Evolutionary conservation across 2,329 filamentous ascomycete genomes (phyloP).

Genomic region (Verticillium klebahnii): DNA sequence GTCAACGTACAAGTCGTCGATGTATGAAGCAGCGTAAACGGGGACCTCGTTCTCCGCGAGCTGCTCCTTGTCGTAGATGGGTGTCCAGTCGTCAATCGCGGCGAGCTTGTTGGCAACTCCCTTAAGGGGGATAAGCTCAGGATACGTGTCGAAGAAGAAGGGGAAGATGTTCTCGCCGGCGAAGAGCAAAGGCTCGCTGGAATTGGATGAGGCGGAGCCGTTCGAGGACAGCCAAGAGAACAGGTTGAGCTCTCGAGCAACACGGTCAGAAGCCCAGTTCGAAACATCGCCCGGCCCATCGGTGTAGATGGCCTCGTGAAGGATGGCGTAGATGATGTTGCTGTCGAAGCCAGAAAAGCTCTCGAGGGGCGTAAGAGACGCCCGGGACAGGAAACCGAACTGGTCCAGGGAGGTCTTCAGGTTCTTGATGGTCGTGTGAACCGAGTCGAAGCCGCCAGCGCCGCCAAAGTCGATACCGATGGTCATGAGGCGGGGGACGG

Average conservation of each 20-base stretch:
- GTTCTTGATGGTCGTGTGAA: slow-evolving; percentile 71
- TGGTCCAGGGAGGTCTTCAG: slow-evolving; percentile 68
- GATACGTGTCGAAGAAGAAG: slow-evolving; percentile 76
- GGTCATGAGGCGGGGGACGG: slow-evolving; percentile 68
- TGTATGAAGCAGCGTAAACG: slow-evolving; percentile 76
- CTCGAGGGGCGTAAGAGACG: slow-evolving; percentile 67
- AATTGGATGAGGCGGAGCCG: slow-evolving; percentile 27
- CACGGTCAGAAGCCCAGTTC: slow-evolving; percentile 69
- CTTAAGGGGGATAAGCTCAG: slow-evolving; percentile 64
- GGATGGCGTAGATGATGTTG: slow-evolving; percentile 75
- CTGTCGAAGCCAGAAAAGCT: slow-evolving; percentile 65
- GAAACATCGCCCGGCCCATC: slow-evolving; percentile 58
- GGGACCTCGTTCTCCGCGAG: slow-evolving; percentile 75
- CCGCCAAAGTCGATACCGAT: slow-evolving; percentile 74
- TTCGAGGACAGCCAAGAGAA: slow-evolving; percentile 47
- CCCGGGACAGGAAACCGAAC: slow-evolving; percentile 70
- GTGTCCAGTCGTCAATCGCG: slow-evolving; percentile 62
- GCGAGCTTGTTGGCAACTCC: slow-evolving; percentile 70
- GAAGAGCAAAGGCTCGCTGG: slow-evolving; percentile 60
- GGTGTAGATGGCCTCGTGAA: slow-evolving; percentile 88
- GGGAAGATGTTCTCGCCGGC: slow-evolving; percentile 91
- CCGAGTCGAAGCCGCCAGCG: slow-evolving; percentile 68
- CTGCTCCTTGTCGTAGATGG: slow-evolving; percentile 70
- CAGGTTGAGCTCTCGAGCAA: slow-evolving; percentile 44
- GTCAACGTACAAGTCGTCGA: slow-evolving; percentile 93